A percentile compares a stretch with the other conserved stretches of the same genome.
Evolutionary conservation across 257 asterid genomes (phyloP).

Genomic region (Jacaranda copaia): DNA sequence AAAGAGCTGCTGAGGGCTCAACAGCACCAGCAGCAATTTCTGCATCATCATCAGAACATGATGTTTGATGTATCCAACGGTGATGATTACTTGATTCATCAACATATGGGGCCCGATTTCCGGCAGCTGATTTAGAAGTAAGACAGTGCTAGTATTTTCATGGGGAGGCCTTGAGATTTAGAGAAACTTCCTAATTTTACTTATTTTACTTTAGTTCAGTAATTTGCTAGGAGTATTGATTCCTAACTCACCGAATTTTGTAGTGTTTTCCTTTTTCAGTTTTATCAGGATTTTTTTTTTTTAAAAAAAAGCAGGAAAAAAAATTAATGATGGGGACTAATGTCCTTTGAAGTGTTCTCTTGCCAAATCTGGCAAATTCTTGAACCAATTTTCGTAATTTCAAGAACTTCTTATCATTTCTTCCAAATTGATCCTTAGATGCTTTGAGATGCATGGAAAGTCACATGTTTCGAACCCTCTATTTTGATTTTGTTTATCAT

Average conservation of each 20-base stretch:
- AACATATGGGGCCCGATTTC: slow-evolving; percentile 77
- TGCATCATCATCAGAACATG: slow-evolving; percentile 64
- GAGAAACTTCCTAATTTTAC: not conserved
- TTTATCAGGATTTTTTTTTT: not conserved
- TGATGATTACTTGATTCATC: slow-evolving; percentile 89
- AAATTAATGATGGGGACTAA: slow-evolving; percentile 41
- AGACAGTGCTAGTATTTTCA: not conserved
- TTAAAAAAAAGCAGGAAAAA: slow-evolving; percentile 12
- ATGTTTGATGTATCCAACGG: slow-evolving; percentile 71
- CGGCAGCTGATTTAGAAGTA: slow-evolving; percentile 68
- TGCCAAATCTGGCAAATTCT: slow-evolving; percentile 50
- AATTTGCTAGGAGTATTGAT: slow-evolving; percentile 41
- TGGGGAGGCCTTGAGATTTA: slow-evolving; percentile 27
- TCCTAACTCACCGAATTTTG: slow-evolving; percentile 62
- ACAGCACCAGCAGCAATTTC: slow-evolving; percentile 62
- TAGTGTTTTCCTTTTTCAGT: slow-evolving; percentile 24
- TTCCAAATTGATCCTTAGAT: not conserved
- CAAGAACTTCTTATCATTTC: not conserved
- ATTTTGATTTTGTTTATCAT: not conserved
- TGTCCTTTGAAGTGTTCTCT: slow-evolving; percentile 43
- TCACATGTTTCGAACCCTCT: not conserved
- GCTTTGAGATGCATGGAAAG: not conserved
- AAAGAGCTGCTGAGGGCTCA: slow-evolving; percentile 69
- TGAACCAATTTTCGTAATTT: slow-evolving; percentile 34
- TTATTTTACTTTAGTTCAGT: slow-evolving; percentile 23